A percentile compares a stretch with the other conserved stretches of the same genome.
phyloP scores from a whole-genome alignment of 1,284 basidiomycete species.

The Ganoderma lucidum region DNA sequence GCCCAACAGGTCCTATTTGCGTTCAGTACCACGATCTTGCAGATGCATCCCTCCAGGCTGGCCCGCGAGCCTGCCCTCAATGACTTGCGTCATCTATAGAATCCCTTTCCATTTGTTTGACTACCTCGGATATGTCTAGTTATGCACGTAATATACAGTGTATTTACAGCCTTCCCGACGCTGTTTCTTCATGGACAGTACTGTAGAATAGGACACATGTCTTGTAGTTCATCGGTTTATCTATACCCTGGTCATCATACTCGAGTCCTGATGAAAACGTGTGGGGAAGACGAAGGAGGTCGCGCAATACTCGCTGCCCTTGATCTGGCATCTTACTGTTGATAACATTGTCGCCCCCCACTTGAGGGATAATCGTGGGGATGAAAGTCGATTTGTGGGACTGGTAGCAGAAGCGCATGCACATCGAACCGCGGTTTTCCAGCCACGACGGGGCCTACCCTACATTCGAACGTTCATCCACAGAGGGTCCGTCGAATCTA shows the following conservation, averaged over 20 bases:
- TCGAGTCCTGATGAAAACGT: not conserved
- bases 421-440: not conserved
- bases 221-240: not conserved
- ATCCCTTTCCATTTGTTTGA: not conserved
- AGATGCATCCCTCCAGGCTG: constrained; percentile 45
- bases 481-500: not conserved
- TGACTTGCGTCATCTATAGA: not conserved
- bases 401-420: not conserved
- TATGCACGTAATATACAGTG: not conserved
- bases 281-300: not conserved
- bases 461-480: not conserved
- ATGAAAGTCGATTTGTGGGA: not conserved
- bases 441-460: not conserved
- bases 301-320: not conserved
- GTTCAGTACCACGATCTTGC: constrained; percentile 55
- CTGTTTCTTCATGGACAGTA: not conserved
- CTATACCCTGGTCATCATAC: not conserved
- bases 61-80: constrained; percentile 18
- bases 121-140: not conserved
- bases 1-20: constrained; percentile 53
- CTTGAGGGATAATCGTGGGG: not conserved
- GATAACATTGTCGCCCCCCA: not conserved
- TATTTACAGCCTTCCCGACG: constrained; percentile 10
- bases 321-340: not conserved
- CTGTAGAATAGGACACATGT: constrained; percentile 1